These are phyloP conservation scores for Zalaria sp. DNA, from an alignment of 2,329 filamentous ascomycete species.

Conservation along the genomic window DNA sequence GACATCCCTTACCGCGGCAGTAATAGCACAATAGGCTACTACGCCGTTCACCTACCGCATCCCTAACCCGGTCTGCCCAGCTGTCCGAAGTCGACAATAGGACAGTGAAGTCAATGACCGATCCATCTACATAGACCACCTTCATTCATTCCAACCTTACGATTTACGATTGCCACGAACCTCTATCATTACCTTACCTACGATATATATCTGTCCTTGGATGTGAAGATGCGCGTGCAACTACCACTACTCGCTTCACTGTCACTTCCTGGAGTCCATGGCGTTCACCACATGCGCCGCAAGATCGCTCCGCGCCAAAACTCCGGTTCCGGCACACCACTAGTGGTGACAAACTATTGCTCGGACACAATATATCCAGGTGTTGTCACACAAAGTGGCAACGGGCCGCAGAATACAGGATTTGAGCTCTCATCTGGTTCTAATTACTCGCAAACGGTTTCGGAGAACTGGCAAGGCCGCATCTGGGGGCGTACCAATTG, in stretches of 20 bases:
- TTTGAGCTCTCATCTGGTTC: slow-evolving; percentile 51
- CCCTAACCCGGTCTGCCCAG: no score
- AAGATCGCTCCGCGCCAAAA: slow-evolving; percentile 12
- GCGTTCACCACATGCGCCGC: slow-evolving; percentile 17
- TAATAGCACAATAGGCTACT: no score
- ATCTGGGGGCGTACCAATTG: slow-evolving; percentile 79
- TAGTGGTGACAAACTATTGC: slow-evolving; percentile 61
- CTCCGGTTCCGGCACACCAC: slow-evolving; percentile 25
- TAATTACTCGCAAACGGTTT: slow-evolving; percentile 49
- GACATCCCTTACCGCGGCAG: neutral
- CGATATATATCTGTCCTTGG: neutral
- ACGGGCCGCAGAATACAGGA: slow-evolving; percentile 50
- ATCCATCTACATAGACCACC: no score
- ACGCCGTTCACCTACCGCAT: no score
- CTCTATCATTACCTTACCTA: neutral
- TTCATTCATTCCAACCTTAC: neutral
- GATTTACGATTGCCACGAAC: neutral
- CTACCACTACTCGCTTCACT: no score
- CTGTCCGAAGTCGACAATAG: no score
- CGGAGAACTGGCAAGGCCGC: slow-evolving; percentile 64
- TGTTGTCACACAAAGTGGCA: slow-evolving; percentile 58
- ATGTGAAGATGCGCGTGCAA: no score
- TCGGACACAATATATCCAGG: slow-evolving; percentile 61
- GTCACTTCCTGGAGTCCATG: neutral
- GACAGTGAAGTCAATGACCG: no score